phyloP scores from a whole-genome alignment of 768 basidiomycete genomes.

The Coprinopsis cinerea region DNA sequence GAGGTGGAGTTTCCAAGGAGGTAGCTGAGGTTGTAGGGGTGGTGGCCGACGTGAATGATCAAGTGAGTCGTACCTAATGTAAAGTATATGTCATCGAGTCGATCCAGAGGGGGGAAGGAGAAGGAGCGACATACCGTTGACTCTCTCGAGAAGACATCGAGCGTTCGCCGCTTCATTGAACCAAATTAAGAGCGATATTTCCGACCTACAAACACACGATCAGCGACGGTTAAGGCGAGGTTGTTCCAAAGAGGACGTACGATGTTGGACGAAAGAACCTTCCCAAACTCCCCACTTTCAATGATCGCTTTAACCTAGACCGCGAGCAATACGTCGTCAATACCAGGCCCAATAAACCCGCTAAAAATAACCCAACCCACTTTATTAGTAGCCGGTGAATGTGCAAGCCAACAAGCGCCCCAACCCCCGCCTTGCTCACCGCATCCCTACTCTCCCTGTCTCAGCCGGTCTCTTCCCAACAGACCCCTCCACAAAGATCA shows the following conservation, averaged over 20 bases:
- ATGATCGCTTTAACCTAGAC: conserved; percentile 23
- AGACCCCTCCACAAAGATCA: conserved; percentile 35
- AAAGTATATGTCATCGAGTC: too few species aligned
- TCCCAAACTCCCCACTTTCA: conserved; percentile 24
- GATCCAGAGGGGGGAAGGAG: too few species aligned
- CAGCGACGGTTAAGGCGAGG: too few species aligned
- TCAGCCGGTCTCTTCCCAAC: conserved; percentile 23
- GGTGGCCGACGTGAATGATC: conserved; percentile 8
- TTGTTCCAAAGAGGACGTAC: conserved; percentile 2
- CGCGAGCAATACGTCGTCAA: background rate
- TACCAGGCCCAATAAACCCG: background rate
- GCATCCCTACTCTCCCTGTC: conserved; percentile 25
- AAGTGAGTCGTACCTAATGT: conserved; percentile 3
- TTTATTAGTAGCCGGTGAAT: conserved; percentile 21
- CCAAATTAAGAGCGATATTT: too few species aligned
- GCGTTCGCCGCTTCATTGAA: too few species aligned
- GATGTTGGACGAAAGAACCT: conserved; percentile 17
- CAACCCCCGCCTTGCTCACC: conserved; percentile 22
- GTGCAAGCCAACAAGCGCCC: conserved; percentile 28
- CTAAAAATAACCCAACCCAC: conserved; percentile 16
- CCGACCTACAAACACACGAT: too few species aligned
- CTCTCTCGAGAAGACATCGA: too few species aligned
- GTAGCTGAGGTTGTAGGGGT: conserved; percentile 10
- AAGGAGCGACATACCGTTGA: too few species aligned
- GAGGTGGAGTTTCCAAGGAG: conserved; percentile 9